Evolutionary conservation across 306 rosid species (phyloP).

Genomic region (Fragaria ananassa): DNA sequence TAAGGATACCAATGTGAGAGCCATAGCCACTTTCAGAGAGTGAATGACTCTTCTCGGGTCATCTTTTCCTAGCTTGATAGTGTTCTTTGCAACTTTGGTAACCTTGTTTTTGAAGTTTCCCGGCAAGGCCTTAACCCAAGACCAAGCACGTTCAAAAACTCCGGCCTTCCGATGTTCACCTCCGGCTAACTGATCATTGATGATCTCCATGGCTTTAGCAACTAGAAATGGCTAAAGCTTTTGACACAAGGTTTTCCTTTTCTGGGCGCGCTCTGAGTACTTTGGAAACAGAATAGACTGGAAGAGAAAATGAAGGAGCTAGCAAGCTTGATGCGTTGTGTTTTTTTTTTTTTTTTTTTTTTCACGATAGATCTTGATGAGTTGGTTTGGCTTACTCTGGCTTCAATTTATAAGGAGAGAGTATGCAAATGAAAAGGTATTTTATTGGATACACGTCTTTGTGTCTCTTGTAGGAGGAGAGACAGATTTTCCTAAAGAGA

Average conservation of each 20-base stretch:
- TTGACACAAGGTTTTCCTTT: conserved; percentile 14
- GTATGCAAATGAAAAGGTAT: conserved; percentile 11
- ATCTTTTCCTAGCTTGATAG: conserved; percentile 66
- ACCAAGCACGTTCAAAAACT: conserved; percentile 8
- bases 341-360: no score
- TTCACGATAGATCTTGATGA: conserved; percentile 8
- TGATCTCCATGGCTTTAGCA: conserved; percentile 43
- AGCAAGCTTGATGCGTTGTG: neutral
- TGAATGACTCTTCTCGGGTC: conserved; percentile 85
- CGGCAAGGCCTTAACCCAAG: conserved; percentile 35
- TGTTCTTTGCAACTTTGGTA: conserved; percentile 31
- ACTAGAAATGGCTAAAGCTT: conserved; percentile 1
- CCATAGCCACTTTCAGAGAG: conserved; percentile 85
- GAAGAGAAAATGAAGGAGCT: conserved; percentile 24
- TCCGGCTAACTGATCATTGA: conserved; percentile 24
- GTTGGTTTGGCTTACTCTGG: neutral
- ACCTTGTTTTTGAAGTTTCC: conserved; percentile 36
- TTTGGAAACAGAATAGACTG: conserved; percentile 2
- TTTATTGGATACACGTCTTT: conserved; percentile 38
- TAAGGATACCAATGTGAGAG: conserved; percentile 81
- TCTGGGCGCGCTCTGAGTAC: neutral
- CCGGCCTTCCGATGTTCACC: conserved; percentile 20
- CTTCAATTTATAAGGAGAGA: conserved; percentile 40
- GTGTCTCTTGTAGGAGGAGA: conserved; percentile 36
- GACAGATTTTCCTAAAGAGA: conserved; percentile 18